Evolutionary conservation across 139 green algal genomes (phyloP).

Genomic region (Coelastrella sp.): DNA sequence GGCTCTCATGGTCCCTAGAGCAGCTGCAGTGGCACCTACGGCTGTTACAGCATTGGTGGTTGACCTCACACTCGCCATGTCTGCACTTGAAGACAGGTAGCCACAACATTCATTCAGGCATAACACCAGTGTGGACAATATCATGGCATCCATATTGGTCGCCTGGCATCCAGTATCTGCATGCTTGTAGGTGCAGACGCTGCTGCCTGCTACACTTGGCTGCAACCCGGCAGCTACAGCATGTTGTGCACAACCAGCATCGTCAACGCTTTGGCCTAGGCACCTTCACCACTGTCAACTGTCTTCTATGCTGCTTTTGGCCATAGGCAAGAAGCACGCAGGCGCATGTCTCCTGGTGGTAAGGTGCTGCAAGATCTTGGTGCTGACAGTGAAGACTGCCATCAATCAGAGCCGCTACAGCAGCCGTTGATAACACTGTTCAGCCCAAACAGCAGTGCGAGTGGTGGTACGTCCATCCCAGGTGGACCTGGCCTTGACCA

Average conservation of each 20-base stretch:
- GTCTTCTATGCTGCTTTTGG: neutral
- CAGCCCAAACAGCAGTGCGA: neutral
- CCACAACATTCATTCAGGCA: too few species aligned
- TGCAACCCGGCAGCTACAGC: too few species aligned
- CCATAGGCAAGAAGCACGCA: constrained; percentile 18
- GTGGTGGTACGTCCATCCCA: neutral
- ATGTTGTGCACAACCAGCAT: too few species aligned
- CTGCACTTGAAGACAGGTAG: constrained; percentile 20
- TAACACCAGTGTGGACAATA: too few species aligned
- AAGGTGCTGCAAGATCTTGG: constrained; percentile 8
- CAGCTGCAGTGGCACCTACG: neutral
- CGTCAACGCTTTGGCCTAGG: too few species aligned
- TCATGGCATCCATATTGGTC: too few species aligned
- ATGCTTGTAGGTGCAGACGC: too few species aligned
- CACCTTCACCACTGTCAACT: neutral
- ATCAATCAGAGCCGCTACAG: neutral
- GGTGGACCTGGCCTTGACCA: neutral
- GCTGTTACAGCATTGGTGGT: neutral
- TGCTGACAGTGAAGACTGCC: neutral
- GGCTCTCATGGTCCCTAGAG: neutral
- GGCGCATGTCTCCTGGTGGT: neutral
- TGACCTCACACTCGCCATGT: neutral
- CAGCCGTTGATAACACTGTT: neutral
- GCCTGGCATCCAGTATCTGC: too few species aligned
- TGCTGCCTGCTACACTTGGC: too few species aligned